Evolutionary conservation across 345 rosid species (phyloP).

Genomic region (Excoecaria agallocha): DNA sequence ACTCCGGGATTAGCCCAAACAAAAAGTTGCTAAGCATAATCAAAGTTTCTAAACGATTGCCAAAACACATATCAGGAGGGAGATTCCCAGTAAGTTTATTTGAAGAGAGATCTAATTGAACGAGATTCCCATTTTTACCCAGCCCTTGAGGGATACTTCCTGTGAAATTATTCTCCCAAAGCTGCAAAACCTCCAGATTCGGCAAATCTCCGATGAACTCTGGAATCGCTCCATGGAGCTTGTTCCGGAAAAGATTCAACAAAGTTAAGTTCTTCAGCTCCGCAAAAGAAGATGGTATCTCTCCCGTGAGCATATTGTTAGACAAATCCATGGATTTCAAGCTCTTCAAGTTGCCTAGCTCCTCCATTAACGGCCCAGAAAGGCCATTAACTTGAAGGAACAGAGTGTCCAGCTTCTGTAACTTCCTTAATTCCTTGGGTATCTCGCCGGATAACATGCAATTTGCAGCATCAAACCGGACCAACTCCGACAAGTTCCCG

Average conservation of each 20-base stretch:
- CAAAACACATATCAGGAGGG: conserved; percentile 69
- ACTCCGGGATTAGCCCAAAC: conserved; percentile 73
- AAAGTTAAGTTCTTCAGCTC: conserved; percentile 66
- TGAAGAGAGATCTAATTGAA: conserved; percentile 66
- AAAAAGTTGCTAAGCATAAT: conserved; percentile 71
- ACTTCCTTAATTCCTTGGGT: conserved; percentile 57
- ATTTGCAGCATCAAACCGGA: conserved; percentile 66
- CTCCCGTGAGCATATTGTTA: conserved; percentile 72
- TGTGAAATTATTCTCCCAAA: conserved; percentile 92
- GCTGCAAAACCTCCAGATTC: conserved; percentile 70
- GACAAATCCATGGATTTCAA: conserved; percentile 85
- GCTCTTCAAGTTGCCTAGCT: conserved; percentile 61
- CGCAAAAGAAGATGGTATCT: conserved; percentile 58
- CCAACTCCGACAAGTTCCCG: conserved; percentile 64
- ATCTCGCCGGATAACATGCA: conserved; percentile 64
- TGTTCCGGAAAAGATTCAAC: conserved; percentile 76
- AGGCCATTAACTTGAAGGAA: conserved; percentile 80
- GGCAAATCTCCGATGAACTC: conserved; percentile 75
- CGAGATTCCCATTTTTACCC: conserved; percentile 62
- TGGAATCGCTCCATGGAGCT: conserved; percentile 75
- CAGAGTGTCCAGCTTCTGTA: conserved; percentile 75
- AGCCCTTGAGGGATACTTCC: conserved; percentile 62
- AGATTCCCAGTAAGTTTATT: conserved; percentile 74
- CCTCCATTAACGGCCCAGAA: conserved; percentile 56
- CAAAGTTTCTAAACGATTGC: conserved; percentile 61